Evolutionary conservation across 768 basidiomycete genomes (phyloP).

Genomic region (Xerocomellus intermedius): DNA sequence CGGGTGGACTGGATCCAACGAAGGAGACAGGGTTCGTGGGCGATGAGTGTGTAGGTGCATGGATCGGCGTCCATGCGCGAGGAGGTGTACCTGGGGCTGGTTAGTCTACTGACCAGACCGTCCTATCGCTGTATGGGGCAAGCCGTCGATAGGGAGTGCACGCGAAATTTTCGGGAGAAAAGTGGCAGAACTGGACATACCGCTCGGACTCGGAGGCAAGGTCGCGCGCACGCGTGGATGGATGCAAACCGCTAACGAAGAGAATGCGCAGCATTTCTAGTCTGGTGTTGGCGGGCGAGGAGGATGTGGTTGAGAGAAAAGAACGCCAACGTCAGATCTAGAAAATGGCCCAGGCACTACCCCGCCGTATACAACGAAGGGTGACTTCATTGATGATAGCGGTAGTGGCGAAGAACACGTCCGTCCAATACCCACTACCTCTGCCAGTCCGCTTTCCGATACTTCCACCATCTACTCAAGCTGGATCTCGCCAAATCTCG

Average conservation of each 20-base stretch:
- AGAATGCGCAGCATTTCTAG: conserved; percentile 72
- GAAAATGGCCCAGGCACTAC: conserved; percentile 9
- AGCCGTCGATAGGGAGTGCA: too few species aligned
- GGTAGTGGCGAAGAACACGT: too few species aligned
- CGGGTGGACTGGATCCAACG: conserved; percentile 75
- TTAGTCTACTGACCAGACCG: too few species aligned
- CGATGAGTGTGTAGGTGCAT: conserved; percentile 75
- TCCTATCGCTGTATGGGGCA: too few species aligned
- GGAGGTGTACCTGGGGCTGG: conserved; percentile 46
- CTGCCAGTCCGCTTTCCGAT: conserved; percentile 33
- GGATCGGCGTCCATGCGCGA: conserved; percentile 77
- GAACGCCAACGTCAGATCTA: conserved; percentile 15
- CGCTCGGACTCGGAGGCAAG: conserved; percentile 86
- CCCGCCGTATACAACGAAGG: conserved; percentile 22
- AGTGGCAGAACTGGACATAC: conserved; percentile 37
- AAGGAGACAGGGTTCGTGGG: conserved; percentile 76
- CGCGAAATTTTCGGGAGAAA: too few species aligned
- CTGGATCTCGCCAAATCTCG: conserved; percentile 21
- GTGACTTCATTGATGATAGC: background rate
- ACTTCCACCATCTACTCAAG: conserved; percentile 43
- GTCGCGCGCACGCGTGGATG: conserved; percentile 77
- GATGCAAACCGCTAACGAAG: conserved; percentile 84
- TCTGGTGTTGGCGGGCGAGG: conserved; percentile 1
- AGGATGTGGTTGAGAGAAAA: conserved; percentile 27
- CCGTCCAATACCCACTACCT: conserved; percentile 9